Evolutionary conservation across 768 basidiomycete genomes (phyloP).

Genomic region (Amanita rimosa): DNA sequence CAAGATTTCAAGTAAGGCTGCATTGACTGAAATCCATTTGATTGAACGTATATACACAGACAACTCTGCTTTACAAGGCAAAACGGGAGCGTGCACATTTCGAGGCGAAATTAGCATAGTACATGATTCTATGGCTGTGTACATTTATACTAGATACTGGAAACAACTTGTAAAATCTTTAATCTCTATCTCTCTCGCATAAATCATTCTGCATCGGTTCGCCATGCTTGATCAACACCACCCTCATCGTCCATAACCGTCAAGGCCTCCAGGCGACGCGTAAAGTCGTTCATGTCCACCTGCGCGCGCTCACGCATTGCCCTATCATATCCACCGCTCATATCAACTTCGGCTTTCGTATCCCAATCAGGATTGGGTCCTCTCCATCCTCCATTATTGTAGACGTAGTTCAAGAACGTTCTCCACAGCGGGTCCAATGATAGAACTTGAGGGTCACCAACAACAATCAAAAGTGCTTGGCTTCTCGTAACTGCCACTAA

Average conservation of each 20-base stretch:
- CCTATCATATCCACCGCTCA: conserved; percentile 14
- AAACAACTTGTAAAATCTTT: too few relatives aligned
- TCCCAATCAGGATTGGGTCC: conserved; percentile 38
- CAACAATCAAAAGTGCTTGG: conserved; percentile 47
- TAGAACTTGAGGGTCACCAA: conserved; percentile 50
- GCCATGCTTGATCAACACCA: conserved; percentile 7
- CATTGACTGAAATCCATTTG: too few relatives aligned
- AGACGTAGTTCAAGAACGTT: conserved; percentile 44
- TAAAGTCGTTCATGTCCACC: conserved; percentile 23
- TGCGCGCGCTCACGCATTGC: conserved; percentile 14
- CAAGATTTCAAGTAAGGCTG: too few relatives aligned
- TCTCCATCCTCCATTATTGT: conserved; percentile 42
- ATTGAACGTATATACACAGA: too few relatives aligned
- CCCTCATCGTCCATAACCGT: conserved; percentile 11
- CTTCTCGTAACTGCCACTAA: conserved; percentile 59
- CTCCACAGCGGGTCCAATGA: conserved; percentile 56
- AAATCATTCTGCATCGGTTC: too few relatives aligned
- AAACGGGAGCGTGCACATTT: too few relatives aligned
- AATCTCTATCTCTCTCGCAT: too few relatives aligned
- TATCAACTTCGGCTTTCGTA: conserved; percentile 16
- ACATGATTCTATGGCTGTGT: too few relatives aligned
- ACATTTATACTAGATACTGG: too few relatives aligned
- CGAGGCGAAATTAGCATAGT: too few relatives aligned
- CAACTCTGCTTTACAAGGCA: too few relatives aligned
- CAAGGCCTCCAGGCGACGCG: conserved; percentile 16